Conservation (phyloP, 2,329 filamentous ascomycete genomes). For the Pseudogymnoascus sp. region DNA sequence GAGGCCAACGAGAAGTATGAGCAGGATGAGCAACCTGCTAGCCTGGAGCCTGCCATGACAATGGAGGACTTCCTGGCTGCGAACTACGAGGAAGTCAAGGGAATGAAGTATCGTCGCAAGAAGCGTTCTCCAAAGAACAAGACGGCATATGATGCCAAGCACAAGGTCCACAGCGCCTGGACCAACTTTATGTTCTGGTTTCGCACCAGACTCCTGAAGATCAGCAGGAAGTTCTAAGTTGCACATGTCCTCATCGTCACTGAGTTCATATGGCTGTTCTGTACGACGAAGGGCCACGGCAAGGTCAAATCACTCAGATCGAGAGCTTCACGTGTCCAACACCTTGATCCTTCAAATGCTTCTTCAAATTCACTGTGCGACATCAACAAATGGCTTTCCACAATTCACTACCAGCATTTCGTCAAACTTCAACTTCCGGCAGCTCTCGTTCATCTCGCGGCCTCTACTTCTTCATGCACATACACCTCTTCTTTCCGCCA, state of each 20-base stretch:
- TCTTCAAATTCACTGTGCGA: background rate
- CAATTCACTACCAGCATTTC: background rate
- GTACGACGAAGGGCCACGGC: background rate
- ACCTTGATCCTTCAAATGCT: background rate
- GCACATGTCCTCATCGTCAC: background rate
- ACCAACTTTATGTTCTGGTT: slow-evolving; percentile 56
- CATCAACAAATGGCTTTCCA: background rate
- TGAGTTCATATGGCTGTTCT: background rate
- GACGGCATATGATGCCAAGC: slow-evolving; percentile 33
- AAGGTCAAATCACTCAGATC: background rate
- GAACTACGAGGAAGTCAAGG: slow-evolving; percentile 18
- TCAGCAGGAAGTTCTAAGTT: slow-evolving; percentile 24
- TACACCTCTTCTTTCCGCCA: background rate
- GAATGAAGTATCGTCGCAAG: slow-evolving; percentile 12
- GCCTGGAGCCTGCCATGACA: background rate
- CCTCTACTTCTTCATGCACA: background rate
- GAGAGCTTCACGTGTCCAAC: background rate
- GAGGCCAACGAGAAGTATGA: slow-evolving; percentile 24
- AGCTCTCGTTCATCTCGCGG: background rate
- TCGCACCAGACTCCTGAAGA: slow-evolving; percentile 45
- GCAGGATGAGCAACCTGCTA: background rate
- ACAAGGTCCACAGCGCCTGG: slow-evolving; percentile 53
- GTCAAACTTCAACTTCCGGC: background rate
- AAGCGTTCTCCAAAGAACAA: background rate
- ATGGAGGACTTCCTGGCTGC: background rate